These are phyloP conservation scores for Trypanosoma brucei DNA, from an alignment of 208 protist genomes.

Conservation along the genomic window DNA sequence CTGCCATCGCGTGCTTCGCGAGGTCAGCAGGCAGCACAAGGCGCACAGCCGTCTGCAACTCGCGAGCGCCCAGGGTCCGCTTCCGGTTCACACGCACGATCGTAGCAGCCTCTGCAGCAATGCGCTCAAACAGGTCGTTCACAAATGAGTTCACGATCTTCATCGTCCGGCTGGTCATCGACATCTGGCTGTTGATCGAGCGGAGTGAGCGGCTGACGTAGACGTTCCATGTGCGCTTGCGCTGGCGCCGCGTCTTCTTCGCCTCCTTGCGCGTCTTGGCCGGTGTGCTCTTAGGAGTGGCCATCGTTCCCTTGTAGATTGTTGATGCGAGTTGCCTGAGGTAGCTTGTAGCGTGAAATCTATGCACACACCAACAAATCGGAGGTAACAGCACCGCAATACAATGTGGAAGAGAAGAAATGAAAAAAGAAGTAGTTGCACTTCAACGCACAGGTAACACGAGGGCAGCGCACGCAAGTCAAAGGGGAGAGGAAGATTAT, in stretches of 20 bases:
- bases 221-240: background rate
- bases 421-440: too few species aligned
- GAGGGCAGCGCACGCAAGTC: too few species aligned
- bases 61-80: background rate
- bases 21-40: background rate
- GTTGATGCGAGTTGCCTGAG: background rate
- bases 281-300: background rate
- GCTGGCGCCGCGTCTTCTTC: background rate
- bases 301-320: background rate
- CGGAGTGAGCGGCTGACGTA: background rate
- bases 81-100: background rate
- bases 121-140: background rate
- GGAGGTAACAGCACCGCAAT: too few species aligned
- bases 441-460: too few species aligned
- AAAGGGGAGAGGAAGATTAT: too few species aligned
- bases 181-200: background rate
- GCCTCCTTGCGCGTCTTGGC: background rate
- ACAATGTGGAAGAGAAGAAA: too few species aligned
- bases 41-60: background rate
- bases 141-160: background rate
- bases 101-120: background rate
- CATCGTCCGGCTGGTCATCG: background rate
- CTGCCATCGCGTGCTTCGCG: background rate
- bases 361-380: background rate
- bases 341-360: background rate